Evolutionary conservation across 176 grass and related monocot genomes (phyloP), one percentile per base, ranked within the genome.

Genomic region (Thinopyrum elongatum): DNA sequence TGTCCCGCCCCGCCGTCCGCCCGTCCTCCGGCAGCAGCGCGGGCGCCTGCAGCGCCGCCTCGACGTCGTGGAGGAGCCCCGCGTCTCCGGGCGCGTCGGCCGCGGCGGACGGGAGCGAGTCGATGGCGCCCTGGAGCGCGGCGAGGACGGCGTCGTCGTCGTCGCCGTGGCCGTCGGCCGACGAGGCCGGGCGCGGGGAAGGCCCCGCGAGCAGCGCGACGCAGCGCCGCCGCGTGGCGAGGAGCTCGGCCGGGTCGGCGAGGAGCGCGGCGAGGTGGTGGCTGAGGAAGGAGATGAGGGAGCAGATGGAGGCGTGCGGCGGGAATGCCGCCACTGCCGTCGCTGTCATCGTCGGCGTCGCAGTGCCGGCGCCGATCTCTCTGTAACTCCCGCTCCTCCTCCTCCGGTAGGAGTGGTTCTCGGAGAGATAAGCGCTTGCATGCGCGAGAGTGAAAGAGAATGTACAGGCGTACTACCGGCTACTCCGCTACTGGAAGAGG

Each of bases 21-120:
- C 97, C 92, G 14, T 96, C 91, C 85, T 94, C 94, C 70, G 88
- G 84, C 63, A 95, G 85, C 82, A 94, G 87, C 64, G 97, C 97
- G 0, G 97, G 94, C 19, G 85, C 83, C 90, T 99, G 97, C 36
- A 99, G 90, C 71, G 88, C 84, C 68, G 90, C 91, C 90, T 99
- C 97, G 21, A 84, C 76, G 42, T 73, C 74, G 5, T 19, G 28
- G 26, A 98, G 93, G 58, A 22, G 2, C 7, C 30, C 7, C 16
- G 16, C 46, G 0, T 25, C 42, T 3, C 65, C 38, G 3, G 12
- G 23, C 0, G 25, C 67, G 2, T n/a, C 23, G 3, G 9, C 74
- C 0, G 47, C 0, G 5, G 3, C 8, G 30, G 77, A 6, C 25
- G 79, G 81, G n/a, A 93, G 58, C 42, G 78, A 79, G 46, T 90